Evolutionary conservation across 805 yeast species (phyloP), one percentile per base, ranked within the genome.

Genomic region (Wickerhamiella dianesei): DNA sequence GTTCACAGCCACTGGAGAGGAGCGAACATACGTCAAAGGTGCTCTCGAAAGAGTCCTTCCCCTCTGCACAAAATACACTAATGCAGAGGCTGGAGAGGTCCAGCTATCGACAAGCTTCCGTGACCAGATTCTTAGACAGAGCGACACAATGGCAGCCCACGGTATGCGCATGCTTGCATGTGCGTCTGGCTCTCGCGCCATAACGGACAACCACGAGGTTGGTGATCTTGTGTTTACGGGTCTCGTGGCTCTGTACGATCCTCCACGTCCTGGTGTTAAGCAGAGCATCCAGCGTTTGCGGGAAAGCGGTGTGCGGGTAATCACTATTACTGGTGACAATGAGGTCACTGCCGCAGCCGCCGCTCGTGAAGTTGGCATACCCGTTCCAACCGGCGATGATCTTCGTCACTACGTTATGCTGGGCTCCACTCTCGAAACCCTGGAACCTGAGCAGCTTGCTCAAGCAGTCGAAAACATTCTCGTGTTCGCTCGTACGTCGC

Each of bases 251-350:
- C 87, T 92, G 95, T 86, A 85, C 57, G 99, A 92, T 65, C 99
- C 99, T 8, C 99, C 99, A 48, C 77, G 98, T 59, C 82, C 88
- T 8, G 79, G 81, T 51, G 97, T 92, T 3, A 74, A 76, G 43
- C 68, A 72, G 44, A 82, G 96, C 1, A 75, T 92, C 48, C 74
- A 82, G 36, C 71, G 78, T 53, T 71, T 92, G 48, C 72, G 87
- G 69, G 79, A 79, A 59, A 96, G 97, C 51, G 95, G 97, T 40
- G 98, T 92, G 39, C 94, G 86, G 59, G 86, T 92, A n/a, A 84
- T 92, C 44, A 92, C 92, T 97, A 89, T 92, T 53, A 92, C 99
- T n/a, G 79, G 79, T 48, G 80, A 75, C 56, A 73, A 68, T 50
- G 74, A 71, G 53, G 58, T 70, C 13, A 74, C 78, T 22, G 79